These are phyloP conservation scores for Chaetomium fimeti DNA, from an alignment of 495 filamentous ascomycete genomes.

Conservation along the genomic window DNA sequence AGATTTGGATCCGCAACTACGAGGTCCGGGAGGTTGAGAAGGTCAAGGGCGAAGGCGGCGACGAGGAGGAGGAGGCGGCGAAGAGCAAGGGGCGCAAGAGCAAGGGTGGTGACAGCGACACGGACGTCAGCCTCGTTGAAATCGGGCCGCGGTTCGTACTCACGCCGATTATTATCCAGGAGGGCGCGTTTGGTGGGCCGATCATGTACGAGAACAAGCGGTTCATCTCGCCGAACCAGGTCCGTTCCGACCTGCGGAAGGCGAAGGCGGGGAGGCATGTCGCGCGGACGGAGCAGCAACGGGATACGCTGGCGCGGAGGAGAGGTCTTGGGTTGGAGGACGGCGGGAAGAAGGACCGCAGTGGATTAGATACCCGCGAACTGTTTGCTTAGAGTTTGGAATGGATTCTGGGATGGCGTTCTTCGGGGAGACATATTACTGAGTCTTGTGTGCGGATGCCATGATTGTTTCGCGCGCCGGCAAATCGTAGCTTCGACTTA, in stretches of 20 bases:
- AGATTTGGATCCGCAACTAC: conserved; percentile 95
- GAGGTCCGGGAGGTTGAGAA: conserved; percentile 83
- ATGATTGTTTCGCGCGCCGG: too few relatives aligned
- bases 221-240: conserved; percentile 94
- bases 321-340: conserved; percentile 70
- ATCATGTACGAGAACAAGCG: conserved; percentile 99
- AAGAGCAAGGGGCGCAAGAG: conserved; percentile 33
- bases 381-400: conserved; percentile 68
- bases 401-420: conserved; percentile 15
- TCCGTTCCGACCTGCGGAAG: conserved; percentile 73
- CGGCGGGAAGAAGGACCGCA: conserved; percentile 57
- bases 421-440: background rate
- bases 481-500: too few relatives aligned
- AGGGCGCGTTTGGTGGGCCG: conserved; percentile 92
- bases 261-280: conserved; percentile 74
- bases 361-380: conserved; percentile 74
- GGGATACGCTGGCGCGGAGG: conserved; percentile 71
- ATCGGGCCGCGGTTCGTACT: conserved; percentile 94
- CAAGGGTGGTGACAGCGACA: conserved; percentile 51
- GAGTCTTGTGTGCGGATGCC: too few relatives aligned
- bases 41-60: conserved; percentile 46
- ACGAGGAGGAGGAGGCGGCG: conserved; percentile 30
- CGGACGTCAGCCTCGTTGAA: conserved; percentile 81
- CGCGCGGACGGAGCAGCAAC: conserved; percentile 64
- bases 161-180: conserved; percentile 93